phyloP scores from a whole-genome alignment of 1,284 basidiomycete genomes.

The Jaminaea rosea region DNA sequence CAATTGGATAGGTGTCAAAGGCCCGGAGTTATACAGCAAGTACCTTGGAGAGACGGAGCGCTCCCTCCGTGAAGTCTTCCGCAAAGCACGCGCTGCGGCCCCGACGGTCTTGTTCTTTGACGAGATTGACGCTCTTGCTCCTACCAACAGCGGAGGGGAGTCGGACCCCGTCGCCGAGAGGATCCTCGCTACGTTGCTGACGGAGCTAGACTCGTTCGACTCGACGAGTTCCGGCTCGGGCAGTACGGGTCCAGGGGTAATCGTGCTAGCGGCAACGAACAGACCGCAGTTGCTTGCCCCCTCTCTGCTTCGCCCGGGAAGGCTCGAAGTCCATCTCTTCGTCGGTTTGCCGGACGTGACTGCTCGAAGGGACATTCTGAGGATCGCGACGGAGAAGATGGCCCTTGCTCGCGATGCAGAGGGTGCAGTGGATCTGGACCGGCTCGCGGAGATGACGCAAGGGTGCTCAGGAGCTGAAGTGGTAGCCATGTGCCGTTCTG shows the following conservation, averaged over 20 bases:
- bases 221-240: too few relatives aligned
- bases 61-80: constrained; percentile 86
- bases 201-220: constrained; percentile 96
- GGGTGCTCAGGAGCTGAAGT: constrained; percentile 97
- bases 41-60: constrained; percentile 95
- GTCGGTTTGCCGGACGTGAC: constrained; percentile 78
- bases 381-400: constrained; percentile 70
- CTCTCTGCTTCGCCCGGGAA: constrained; percentile 85
- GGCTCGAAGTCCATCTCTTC: constrained; percentile 89
- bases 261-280: constrained; percentile 94
- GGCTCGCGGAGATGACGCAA: too few relatives aligned
- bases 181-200: constrained; percentile 82
- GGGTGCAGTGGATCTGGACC: too few relatives aligned
- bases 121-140: constrained; percentile 89
- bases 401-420: constrained; percentile 56
- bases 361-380: constrained; percentile 74
- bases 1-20: constrained; percentile 96
- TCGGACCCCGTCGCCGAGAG: constrained; percentile 66
- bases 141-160: constrained; percentile 54
- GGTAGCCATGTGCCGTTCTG: constrained; percentile 85
- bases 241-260: constrained; percentile 82
- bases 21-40: constrained; percentile 81
- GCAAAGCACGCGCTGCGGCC: constrained; percentile 83
- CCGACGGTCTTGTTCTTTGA: constrained; percentile 97
- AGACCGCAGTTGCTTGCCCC: constrained; percentile 85